Conservation (phyloP, 306 rosid genomes). For the Malus orientalis region DNA sequence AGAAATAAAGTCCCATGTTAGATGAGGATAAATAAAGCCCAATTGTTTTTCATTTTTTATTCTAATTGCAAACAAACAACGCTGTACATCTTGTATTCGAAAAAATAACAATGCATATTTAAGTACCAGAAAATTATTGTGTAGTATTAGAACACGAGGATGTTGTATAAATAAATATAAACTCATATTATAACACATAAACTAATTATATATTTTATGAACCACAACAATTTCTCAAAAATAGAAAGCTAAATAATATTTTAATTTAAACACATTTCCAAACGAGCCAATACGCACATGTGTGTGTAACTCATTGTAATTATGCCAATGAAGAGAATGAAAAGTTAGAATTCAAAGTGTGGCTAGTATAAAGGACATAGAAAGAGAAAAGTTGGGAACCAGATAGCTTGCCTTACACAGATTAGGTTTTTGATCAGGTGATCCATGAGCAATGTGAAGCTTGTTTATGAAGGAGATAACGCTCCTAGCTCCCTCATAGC, state of each 20-base stretch:
- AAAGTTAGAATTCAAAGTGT: background rate
- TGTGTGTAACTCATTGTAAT: background rate
- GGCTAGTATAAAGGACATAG: background rate
- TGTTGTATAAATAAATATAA: too few species aligned
- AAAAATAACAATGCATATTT: too few species aligned
- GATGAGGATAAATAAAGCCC: background rate
- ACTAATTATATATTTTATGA: too few species aligned
- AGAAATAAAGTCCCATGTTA: background rate
- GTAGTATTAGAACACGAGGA: too few species aligned
- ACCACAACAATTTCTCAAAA: too few species aligned
- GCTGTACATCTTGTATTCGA: too few species aligned
- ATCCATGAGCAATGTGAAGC: constrained; percentile 30
- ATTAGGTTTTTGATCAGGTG: constrained; percentile 13
- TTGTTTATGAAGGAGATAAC: constrained; percentile 41
- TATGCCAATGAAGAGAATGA: background rate
- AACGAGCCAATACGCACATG: too few species aligned
- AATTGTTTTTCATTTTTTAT: background rate
- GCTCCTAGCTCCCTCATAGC: constrained; percentile 72
- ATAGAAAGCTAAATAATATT: too few species aligned
- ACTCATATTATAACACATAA: too few species aligned
- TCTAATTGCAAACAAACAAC: too few species aligned
- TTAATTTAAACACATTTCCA: too few species aligned
- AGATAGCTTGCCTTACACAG: constrained; percentile 70
- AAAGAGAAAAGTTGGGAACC: background rate
- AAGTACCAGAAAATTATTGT: too few species aligned